These are phyloP conservation scores for Suillus bovinus DNA, from an alignment of 768 basidiomycete species.

Conservation along the genomic window DNA sequence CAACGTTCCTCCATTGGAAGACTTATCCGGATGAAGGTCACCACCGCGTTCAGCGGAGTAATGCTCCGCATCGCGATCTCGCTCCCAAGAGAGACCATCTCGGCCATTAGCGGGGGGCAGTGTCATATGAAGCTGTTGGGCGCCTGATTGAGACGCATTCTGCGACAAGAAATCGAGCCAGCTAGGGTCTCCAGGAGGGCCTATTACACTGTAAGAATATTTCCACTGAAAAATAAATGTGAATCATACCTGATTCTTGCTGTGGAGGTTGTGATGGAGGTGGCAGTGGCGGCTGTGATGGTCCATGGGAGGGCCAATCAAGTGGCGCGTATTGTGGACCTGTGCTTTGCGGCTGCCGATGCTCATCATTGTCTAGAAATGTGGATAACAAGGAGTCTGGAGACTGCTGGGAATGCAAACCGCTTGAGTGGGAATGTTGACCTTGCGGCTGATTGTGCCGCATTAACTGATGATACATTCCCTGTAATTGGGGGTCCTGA, in stretches of 20 bases:
- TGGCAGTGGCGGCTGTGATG: conserved; percentile 20
- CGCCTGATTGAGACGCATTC: conserved; percentile 23
- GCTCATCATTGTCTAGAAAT: conserved; percentile 31
- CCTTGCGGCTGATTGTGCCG: conserved; percentile 23
- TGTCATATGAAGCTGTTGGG: conserved; percentile 30
- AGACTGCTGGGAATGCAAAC: conserved; percentile 25
- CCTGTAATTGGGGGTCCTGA: conserved; percentile 31
- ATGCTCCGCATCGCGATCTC: conserved; percentile 31
- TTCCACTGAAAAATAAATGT: not conserved
- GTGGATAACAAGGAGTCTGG: conserved; percentile 28
- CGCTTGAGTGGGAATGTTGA: conserved; percentile 17
- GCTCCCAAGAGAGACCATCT: conserved; percentile 32
- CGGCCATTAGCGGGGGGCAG: conserved; percentile 27
- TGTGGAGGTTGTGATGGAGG: conserved; percentile 18
- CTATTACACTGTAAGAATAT: conserved; percentile 14
- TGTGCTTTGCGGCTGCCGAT: conserved; percentile 24
- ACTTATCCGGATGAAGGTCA: conserved; percentile 19
- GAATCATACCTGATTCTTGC: conserved; percentile 26
- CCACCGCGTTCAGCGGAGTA: conserved; percentile 28
- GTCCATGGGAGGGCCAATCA: conserved; percentile 36
- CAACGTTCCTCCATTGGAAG: conserved; percentile 18
- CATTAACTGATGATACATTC: conserved; percentile 31
- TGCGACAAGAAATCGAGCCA: conserved; percentile 37
- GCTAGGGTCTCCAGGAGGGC: conserved; percentile 30
- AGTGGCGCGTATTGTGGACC: conserved; percentile 27